Evolutionary conservation across 371 early-diverging fungal genomes (phyloP).

Genomic region (Rhizomucor miehei): DNA sequence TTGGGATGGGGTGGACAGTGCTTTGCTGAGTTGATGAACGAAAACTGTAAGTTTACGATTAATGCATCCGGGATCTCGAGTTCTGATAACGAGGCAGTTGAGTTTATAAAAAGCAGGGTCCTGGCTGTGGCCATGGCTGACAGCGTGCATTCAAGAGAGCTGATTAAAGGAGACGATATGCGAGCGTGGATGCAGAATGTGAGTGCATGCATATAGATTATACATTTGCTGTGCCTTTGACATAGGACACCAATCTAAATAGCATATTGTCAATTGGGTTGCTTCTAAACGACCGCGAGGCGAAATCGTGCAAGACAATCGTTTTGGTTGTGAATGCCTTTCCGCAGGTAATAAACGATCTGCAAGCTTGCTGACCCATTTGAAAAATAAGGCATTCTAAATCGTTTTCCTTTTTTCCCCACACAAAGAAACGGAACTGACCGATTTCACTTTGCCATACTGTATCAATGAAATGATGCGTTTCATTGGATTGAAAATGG

Average conservation of each 20-base stretch:
- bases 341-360: slow-evolving; percentile 23
- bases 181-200: slow-evolving; percentile 37
- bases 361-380: background rate
- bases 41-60: slow-evolving; percentile 23
- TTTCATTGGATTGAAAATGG: slow-evolving; percentile 36
- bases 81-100: slow-evolving; percentile 17
- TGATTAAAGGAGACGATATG: slow-evolving; percentile 21
- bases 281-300: slow-evolving; percentile 25
- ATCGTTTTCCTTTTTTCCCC: slow-evolving; percentile 1
- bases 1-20: slow-evolving; percentile 41
- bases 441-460: slow-evolving; percentile 33
- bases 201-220: slow-evolving; percentile 7
- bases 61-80: background rate
- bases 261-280: slow-evolving; percentile 33
- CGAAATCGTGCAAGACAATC: slow-evolving; percentile 22
- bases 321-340: slow-evolving; percentile 35
- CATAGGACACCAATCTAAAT: background rate
- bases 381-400: background rate
- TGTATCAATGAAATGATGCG: slow-evolving; percentile 31
- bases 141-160: slow-evolving; percentile 28
- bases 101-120: slow-evolving; percentile 27
- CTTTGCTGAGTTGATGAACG: slow-evolving; percentile 30
- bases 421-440: slow-evolving; percentile 26
- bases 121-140: slow-evolving; percentile 31
- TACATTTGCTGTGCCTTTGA: background rate